Evolutionary conservation across 495 filamentous ascomycete genomes (phyloP), one percentile per base, ranked within the genome.

Genomic region (Entonaema liquescens): DNA sequence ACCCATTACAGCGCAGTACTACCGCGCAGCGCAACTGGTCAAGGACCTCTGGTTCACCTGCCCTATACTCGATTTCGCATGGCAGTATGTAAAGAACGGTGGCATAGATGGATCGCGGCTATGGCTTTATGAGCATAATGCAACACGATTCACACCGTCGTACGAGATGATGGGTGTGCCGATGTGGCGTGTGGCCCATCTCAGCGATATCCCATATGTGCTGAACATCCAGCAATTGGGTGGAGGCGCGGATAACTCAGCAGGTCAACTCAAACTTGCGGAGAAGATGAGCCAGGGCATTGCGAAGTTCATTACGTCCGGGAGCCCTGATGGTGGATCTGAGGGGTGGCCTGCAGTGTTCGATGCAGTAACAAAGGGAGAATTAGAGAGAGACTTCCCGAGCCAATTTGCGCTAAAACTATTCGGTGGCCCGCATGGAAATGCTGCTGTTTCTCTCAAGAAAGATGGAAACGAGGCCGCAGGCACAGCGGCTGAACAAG

Each of bases 181-280:
- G 9, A 62, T 62, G 59, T 62, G 59, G 59, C 59, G 59, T 15
- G 59, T 62, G 12, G 40, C 59, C 6, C 59, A 62, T 50, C 59
- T 62, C n/a, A 62, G 59, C 59, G 59, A 62, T 38, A 62, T 62
- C 29, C 59, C 59, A 5, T 62, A 62, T 38, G 59, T 62, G 17
- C 59, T 62, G 2, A 62, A 62, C n/a, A 13, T 33, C 59, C 59
- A 62, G 40, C 19, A 19, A 3, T 15, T 62, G 12, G 59, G 21
- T 9, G 40, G 59, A 62, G 44, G 44, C 44, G 59, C 59, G 23
- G 59, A 62, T 25, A 62, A 62, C 26, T 62, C 59, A 25, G 55
- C 58, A 38, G 8, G 1, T 1, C 35, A 38, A 15, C 35, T 38
- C 8, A 11, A 15, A 15, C 35, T 38, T 13, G 35, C 35, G 35